A percentile compares a stretch with the other conserved stretches of the same genome.
phyloP scores from a whole-genome alignment of 345 rosid genomes.

The Odontarrhena argentea region DNA sequence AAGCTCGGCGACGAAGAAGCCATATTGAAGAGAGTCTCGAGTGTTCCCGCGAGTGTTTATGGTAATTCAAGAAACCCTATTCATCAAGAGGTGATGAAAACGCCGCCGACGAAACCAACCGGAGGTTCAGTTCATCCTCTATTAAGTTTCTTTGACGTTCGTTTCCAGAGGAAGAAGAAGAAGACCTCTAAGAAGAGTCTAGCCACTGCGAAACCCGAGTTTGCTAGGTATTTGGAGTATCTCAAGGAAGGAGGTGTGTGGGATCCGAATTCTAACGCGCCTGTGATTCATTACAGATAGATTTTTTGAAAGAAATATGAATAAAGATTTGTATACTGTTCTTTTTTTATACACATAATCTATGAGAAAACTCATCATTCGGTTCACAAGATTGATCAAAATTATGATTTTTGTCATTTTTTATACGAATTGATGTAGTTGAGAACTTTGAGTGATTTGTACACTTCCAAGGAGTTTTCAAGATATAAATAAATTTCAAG shows the following conservation, averaged over 20 bases:
- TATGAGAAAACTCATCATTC: slow-evolving; percentile 3
- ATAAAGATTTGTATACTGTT: slow-evolving; percentile 25
- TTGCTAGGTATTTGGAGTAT: slow-evolving; percentile 72
- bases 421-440: slow-evolving; percentile 23
- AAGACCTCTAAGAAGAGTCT: slow-evolving; percentile 48
- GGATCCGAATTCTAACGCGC: slow-evolving; percentile 55
- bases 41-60: slow-evolving; percentile 46
- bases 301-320: neutral
- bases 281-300: slow-evolving; percentile 59
- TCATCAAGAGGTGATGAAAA: slow-evolving; percentile 33
- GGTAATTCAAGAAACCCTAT: slow-evolving; percentile 31
- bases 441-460: slow-evolving; percentile 4
- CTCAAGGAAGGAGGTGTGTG: slow-evolving; percentile 76
- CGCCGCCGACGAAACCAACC: slow-evolving; percentile 32
- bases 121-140: slow-evolving; percentile 64
- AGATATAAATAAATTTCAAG: slow-evolving; percentile 18
- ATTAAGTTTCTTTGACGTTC: slow-evolving; percentile 52
- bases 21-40: slow-evolving; percentile 47
- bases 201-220: slow-evolving; percentile 66
- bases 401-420: slow-evolving; percentile 20
- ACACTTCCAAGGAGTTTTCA: slow-evolving; percentile 15
- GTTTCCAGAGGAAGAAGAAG: slow-evolving; percentile 38
- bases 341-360: neutral
- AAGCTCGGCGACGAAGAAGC: slow-evolving; percentile 46
- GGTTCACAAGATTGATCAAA: slow-evolving; percentile 4